Evolutionary conservation across 345 rosid genomes (phyloP).

Genomic region (Eucalyptus marginata): DNA sequence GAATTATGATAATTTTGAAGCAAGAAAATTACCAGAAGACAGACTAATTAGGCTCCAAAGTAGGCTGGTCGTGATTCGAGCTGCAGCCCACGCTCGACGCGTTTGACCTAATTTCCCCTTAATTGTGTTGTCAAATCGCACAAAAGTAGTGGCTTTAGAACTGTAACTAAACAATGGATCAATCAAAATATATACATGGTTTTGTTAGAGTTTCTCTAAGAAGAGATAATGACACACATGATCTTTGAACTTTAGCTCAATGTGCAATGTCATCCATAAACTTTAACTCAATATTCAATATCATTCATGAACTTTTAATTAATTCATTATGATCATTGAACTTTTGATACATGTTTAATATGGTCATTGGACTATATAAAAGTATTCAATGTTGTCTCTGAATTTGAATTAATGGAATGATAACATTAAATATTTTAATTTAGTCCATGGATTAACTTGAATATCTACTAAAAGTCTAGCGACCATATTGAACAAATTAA

Average conservation of each 20-base stretch:
- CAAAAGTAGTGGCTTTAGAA: neutral
- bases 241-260: accelerated
- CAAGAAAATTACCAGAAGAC: neutral
- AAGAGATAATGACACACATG: too few species aligned
- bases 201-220: too few species aligned
- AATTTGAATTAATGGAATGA: too few species aligned
- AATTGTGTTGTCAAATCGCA: neutral
- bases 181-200: neutral
- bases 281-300: too few species aligned
- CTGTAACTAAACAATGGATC: neutral
- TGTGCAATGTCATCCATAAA: accelerated
- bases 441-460: too few species aligned
- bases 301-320: too few species aligned
- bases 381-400: too few species aligned
- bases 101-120: neutral
- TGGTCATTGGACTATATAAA: too few species aligned
- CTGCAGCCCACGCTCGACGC: neutral
- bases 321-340: accelerated
- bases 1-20: neutral
- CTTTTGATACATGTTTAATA: too few species aligned
- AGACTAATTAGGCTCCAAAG: neutral
- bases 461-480: too few species aligned
- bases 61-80: neutral
- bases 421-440: too few species aligned
- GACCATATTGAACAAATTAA: too few species aligned